Evolutionary conservation across 179 eudicot species (phyloP).

Genomic region (Sideroxylon spinosum): DNA sequence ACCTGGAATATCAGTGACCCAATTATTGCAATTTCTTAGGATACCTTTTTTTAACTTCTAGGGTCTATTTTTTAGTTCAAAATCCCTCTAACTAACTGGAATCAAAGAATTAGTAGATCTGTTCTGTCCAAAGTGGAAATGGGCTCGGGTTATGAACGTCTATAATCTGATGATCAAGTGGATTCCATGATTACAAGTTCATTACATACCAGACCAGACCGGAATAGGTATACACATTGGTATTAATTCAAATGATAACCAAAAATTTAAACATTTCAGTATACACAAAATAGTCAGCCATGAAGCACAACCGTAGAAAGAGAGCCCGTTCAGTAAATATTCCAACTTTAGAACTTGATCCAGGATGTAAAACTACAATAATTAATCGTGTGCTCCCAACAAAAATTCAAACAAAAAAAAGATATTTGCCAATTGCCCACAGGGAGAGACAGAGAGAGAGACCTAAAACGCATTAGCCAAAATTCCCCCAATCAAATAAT

Average conservation of each 20-base stretch:
- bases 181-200: too few relatives aligned
- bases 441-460: background rate
- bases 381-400: background rate
- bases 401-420: background rate
- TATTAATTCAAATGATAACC: background rate
- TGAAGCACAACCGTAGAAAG: background rate
- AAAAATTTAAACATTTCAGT: background rate
- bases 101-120: too few relatives aligned
- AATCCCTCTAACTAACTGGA: too few relatives aligned
- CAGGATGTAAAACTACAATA: background rate
- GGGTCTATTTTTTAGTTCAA: too few relatives aligned
- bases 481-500: background rate
- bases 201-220: too few relatives aligned
- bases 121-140: too few relatives aligned
- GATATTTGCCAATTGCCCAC: background rate
- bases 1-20: too few relatives aligned
- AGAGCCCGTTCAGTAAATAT: background rate
- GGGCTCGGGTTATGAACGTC: too few relatives aligned
- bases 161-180: too few relatives aligned
- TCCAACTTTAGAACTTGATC: background rate
- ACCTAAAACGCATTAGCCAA: background rate
- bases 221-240: too few relatives aligned
- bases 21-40: too few relatives aligned
- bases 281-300: background rate
- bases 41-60: too few relatives aligned